Percentiles rank a stretch among this genome's conserved stretches.
phyloP scores from a whole-genome alignment of 2,329 filamentous ascomycete species.

The Davidsoniella virescens region DNA sequence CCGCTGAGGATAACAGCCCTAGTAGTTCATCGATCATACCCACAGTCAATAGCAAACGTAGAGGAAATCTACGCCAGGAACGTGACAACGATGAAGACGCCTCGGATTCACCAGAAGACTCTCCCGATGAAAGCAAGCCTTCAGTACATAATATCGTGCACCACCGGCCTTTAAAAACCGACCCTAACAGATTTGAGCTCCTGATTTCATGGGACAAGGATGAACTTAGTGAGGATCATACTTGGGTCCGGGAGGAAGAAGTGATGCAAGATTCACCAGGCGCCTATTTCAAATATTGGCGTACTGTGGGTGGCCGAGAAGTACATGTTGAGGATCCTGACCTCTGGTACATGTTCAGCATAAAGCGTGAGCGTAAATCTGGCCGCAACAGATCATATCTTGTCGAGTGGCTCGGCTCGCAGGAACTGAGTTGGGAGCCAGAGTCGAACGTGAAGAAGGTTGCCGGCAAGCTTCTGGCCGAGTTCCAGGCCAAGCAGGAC shows the following conservation, averaged over 20 bases:
- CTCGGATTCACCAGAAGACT: background rate
- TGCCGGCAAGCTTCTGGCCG: conserved; percentile 3
- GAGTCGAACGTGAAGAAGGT: conserved; percentile 1
- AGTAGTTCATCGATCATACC: no score
- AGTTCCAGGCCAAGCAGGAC: conserved; percentile 1
- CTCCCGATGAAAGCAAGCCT: background rate
- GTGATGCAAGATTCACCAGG: conserved; percentile 8
- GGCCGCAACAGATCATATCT: conserved; percentile 3
- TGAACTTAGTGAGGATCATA: background rate
- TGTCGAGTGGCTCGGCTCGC: conserved; percentile 11
- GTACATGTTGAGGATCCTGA: conserved; percentile 9
- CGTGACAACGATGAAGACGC: background rate
- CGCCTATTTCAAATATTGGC: conserved; percentile 11
- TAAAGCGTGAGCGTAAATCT: conserved; percentile 4
- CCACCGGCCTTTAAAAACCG: conserved; percentile 1
- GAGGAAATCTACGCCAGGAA: background rate
- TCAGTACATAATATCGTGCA: background rate
- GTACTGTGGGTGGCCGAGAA: conserved; percentile 6
- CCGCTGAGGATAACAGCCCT: no score
- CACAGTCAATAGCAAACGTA: no score
- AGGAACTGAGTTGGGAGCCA: conserved; percentile 10
- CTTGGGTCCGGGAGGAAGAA: conserved; percentile 8
- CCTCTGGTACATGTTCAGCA: conserved; percentile 12
- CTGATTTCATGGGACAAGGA: conserved; percentile 2
- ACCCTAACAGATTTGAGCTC: conserved; percentile 10